phyloP scores from a whole-genome alignment of 768 basidiomycete species.

The Lyophyllum shimeji region DNA sequence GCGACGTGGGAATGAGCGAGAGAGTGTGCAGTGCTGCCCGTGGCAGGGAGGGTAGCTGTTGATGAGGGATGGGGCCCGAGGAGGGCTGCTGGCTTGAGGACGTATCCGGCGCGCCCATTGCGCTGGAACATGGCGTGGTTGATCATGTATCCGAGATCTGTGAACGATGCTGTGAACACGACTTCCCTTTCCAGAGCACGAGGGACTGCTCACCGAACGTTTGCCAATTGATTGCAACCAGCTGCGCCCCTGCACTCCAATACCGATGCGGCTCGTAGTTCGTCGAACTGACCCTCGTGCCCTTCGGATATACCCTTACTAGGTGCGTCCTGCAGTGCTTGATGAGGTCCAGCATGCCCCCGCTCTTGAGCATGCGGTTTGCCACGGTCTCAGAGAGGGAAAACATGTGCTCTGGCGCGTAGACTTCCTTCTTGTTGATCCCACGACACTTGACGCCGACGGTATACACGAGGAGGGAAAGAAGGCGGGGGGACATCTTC shows the following conservation, averaged over 20 bases:
- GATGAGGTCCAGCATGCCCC: conserved; percentile 48
- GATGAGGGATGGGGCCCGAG: conserved; percentile 36
- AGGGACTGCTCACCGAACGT: conserved; percentile 70
- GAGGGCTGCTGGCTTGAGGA: conserved; percentile 84
- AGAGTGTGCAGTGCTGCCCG: neutral
- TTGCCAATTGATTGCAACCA: conserved; percentile 97
- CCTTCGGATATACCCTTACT: conserved; percentile 88
- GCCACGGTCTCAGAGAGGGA: conserved; percentile 86
- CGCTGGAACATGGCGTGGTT: conserved; percentile 96
- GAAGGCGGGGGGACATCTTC: conserved; percentile 75
- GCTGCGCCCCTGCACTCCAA: conserved; percentile 88
- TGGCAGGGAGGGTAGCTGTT: neutral
- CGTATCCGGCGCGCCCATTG: conserved; percentile 87
- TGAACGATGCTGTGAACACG: conserved; percentile 2
- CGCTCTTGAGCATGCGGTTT: conserved; percentile 69
- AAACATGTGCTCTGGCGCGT: conserved; percentile 87
- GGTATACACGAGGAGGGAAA: conserved; percentile 88
- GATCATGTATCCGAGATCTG: conserved; percentile 89
- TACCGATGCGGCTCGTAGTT: conserved; percentile 92
- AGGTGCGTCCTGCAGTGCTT: conserved; percentile 89
- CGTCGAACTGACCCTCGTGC: conserved; percentile 74
- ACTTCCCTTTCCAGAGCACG: neutral
- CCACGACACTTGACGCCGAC: conserved; percentile 95
- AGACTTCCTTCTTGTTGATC: conserved; percentile 85
- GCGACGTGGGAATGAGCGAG: neutral